A percentile compares a stretch with the other conserved stretches of the same genome.
phyloP scores from a whole-genome alignment of 371 early-diverging fungal species.

The Rhizopus delemar region DNA sequence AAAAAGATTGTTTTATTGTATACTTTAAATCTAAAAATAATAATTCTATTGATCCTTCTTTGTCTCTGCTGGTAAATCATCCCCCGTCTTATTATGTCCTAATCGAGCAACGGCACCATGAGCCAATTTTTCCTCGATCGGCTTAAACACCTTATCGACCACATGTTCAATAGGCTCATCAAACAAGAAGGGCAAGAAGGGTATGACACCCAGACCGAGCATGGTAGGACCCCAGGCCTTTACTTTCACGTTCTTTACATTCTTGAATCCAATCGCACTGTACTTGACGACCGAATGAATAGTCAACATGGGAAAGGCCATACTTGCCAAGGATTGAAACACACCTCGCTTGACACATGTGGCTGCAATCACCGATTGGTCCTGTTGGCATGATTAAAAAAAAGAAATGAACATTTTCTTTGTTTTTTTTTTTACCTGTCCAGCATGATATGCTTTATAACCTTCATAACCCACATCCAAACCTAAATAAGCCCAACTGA shows the following conservation, averaged over 20 bases:
- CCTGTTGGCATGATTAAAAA: slow-evolving; percentile 17
- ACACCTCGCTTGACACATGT: slow-evolving; percentile 65
- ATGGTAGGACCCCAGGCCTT: slow-evolving; percentile 69
- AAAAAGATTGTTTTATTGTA: too few species aligned
- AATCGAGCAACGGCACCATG: slow-evolving; percentile 19
- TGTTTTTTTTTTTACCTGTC: slow-evolving; percentile 37
- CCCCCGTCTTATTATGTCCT: slow-evolving; percentile 31
- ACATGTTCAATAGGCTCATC: slow-evolving; percentile 75
- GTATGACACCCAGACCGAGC: slow-evolving; percentile 69
- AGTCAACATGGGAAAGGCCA: slow-evolving; percentile 73
- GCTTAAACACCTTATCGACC: slow-evolving; percentile 66
- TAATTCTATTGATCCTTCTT: slow-evolving; percentile 5
- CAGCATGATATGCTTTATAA: slow-evolving; percentile 64
- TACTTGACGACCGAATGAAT: slow-evolving; percentile 78
- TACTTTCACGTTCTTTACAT: slow-evolving; percentile 53
- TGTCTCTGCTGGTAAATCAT: slow-evolving; percentile 22
- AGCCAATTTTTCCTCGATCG: slow-evolving; percentile 35
- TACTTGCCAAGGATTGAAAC: slow-evolving; percentile 73
- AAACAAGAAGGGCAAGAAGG: slow-evolving; percentile 71
- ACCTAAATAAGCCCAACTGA: slow-evolving; percentile 66
- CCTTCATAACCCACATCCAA: slow-evolving; percentile 71
- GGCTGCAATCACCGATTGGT: slow-evolving; percentile 51
- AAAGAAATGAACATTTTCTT: background rate
- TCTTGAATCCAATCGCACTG: slow-evolving; percentile 58
- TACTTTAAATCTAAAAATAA: background rate